A percentile compares a stretch with the other conserved stretches of the same genome.
Evolutionary conservation across 2,329 filamentous ascomycete species (phyloP).

Genomic region (Penicillium sp.): DNA sequence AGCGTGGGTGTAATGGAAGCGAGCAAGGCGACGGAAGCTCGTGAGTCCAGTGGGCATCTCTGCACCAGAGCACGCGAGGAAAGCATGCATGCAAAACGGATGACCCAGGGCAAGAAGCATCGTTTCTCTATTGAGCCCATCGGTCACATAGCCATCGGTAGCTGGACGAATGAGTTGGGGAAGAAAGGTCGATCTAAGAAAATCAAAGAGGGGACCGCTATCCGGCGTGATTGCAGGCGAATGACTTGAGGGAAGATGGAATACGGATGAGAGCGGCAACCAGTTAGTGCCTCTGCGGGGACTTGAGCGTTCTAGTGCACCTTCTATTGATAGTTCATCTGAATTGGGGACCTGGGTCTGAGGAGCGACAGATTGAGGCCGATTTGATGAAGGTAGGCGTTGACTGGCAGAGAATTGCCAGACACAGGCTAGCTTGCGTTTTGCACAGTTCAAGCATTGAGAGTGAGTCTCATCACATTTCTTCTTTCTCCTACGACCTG

Average conservation of each 20-base stretch:
- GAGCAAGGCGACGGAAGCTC: slow-evolving; percentile 14
- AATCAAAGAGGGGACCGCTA: slow-evolving; percentile 26
- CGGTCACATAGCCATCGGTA: slow-evolving; percentile 11
- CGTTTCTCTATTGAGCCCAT: slow-evolving; percentile 15
- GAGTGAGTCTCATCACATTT: slow-evolving; percentile 29
- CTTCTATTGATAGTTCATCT: background rate
- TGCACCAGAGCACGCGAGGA: slow-evolving; percentile 28
- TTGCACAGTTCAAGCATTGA: slow-evolving; percentile 25
- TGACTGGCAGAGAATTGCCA: slow-evolving; percentile 14
- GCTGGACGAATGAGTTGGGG: slow-evolving; percentile 27
- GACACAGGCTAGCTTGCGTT: slow-evolving; percentile 16
- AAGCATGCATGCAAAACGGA: slow-evolving; percentile 28
- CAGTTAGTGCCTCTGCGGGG: background rate
- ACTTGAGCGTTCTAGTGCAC: background rate
- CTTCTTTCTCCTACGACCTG: slow-evolving; percentile 30
- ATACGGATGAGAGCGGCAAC: background rate
- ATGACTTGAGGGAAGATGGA: background rate
- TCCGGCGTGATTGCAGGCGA: slow-evolving; percentile 6
- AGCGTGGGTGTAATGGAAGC: slow-evolving; percentile 22
- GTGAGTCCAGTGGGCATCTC: slow-evolving; percentile 20
- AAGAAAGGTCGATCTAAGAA: slow-evolving; percentile 24
- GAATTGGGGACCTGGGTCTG: too few relatives aligned
- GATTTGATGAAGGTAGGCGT: background rate
- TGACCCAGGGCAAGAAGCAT: slow-evolving; percentile 15
- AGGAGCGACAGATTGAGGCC: too few relatives aligned